These are phyloP conservation scores for Aspergillus novoparasiticus DNA, from an alignment of 2,329 filamentous ascomycete genomes.

Conservation along the genomic window DNA sequence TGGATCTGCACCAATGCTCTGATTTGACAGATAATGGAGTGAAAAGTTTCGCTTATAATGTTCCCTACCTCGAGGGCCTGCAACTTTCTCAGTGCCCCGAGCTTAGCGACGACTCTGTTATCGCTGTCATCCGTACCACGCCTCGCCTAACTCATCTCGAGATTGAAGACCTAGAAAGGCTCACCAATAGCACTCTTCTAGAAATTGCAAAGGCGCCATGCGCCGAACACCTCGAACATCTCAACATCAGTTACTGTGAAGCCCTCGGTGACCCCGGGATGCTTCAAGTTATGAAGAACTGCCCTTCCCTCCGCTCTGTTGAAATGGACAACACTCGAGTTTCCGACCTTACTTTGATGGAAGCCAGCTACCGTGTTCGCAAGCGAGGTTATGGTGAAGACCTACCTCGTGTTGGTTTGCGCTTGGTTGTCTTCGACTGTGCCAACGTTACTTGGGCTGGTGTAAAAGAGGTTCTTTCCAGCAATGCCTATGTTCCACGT, in stretches of 20 bases:
- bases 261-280: conserved; percentile 80
- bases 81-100: conserved; percentile 77
- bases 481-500: conserved; percentile 74
- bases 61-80: conserved; percentile 79
- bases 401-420: conserved; percentile 64
- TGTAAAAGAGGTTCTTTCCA: conserved; percentile 79
- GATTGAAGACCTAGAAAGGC: conserved; percentile 76
- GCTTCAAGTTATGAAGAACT: conserved; percentile 77
- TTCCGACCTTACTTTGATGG: conserved; percentile 80
- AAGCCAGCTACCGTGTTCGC: conserved; percentile 79
- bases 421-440: conserved; percentile 87
- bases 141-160: conserved; percentile 83
- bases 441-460: conserved; percentile 91
- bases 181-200: conserved; percentile 76
- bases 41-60: conserved; percentile 69
- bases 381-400: conserved; percentile 59
- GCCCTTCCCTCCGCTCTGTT: conserved; percentile 67
- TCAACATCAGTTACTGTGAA: conserved; percentile 90
- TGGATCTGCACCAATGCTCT: conserved; percentile 80
- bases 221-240: conserved; percentile 69
- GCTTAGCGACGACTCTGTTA: conserved; percentile 73
- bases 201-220: conserved; percentile 77
- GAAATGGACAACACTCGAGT: conserved; percentile 94
- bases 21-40: conserved; percentile 73
- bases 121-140: conserved; percentile 71